Evolutionary conservation across 2,329 filamentous ascomycete species (phyloP), one percentile per base, ranked within the genome.

Genomic region (Penicillium thymicola): DNA sequence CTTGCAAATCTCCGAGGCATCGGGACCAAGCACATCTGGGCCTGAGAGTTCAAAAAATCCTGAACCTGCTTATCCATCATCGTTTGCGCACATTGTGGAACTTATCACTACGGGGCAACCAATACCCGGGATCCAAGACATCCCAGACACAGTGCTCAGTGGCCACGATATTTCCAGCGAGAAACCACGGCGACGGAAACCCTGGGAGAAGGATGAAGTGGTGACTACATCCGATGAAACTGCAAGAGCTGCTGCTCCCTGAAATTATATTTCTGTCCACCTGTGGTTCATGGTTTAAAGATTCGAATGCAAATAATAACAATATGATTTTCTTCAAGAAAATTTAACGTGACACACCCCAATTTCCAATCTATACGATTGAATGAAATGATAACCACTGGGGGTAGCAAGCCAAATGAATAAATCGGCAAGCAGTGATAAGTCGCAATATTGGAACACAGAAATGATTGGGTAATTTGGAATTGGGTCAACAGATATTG

Each of bases 111-210:
- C 85, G 28, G 91, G 91, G 51, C 86, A 90, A 65, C 87, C 89
- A 0, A 88, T 97, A 42, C 91, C 92, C 1, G 92, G 92, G 0
- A 95, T 97, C 67, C 86, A 87, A 64, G 85, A 96, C 61, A 93
- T 97, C 51, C 91, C 92, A 5, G 84, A 90, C 63, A 94, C 88
- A 0, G 79, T 96, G 5, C 79, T 92, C 21, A 81, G 85, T 52
- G 88, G 88, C 5, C 83, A 90, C 58, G 87, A 89, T 58, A 82
- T 82, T 23, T 72, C 79, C 48, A 78, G 79, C 52, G 78, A 76
- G n/a, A 79, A 78, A 23, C 68, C 76, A n/a, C 78, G 74, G 63
- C 78, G 86, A 64, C 80, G 75, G 68, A 89, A 89, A 74, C 92
- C 92, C 1, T 97, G 92, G 92, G 92, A 96, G 76, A 89, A 80